Percentiles rank a stretch among this genome's conserved stretches.
These are phyloP conservation scores for Hydrangea macrophylla DNA, from an alignment of 148 eudicot genomes.

Conservation along the genomic window DNA sequence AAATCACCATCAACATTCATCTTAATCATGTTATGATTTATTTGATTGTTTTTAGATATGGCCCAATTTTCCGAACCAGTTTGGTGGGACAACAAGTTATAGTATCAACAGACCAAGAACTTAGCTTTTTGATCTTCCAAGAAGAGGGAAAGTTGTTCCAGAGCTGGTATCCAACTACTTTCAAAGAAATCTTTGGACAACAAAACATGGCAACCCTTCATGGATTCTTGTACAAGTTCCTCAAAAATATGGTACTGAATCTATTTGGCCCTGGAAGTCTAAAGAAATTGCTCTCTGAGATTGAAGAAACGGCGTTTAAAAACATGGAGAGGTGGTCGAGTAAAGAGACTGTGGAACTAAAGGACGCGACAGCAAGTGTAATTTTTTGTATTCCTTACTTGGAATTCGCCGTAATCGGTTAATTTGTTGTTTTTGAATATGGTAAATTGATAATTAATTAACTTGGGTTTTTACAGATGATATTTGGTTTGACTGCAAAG, in stretches of 20 bases:
- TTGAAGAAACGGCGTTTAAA: slow-evolving; percentile 44
- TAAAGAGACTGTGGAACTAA: slow-evolving; percentile 44
- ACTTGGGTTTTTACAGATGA: too few species aligned
- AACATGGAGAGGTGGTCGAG: slow-evolving; percentile 47
- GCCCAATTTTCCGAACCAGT: slow-evolving; percentile 68
- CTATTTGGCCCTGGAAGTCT: slow-evolving; percentile 73
- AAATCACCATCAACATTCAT: background rate
- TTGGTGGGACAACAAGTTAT: slow-evolving; percentile 67
- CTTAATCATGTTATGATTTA: background rate
- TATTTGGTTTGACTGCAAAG: slow-evolving; percentile 72
- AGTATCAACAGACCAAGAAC: slow-evolving; percentile 63
- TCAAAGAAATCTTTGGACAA: slow-evolving; percentile 63
- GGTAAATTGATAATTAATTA: too few species aligned
- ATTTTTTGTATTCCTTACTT: too few species aligned
- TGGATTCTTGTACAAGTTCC: slow-evolving; percentile 81
- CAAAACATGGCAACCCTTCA: slow-evolving; percentile 68
- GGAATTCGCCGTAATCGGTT: too few species aligned
- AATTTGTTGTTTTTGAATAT: too few species aligned
- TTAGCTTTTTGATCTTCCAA: slow-evolving; percentile 56
- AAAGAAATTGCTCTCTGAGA: slow-evolving; percentile 74
- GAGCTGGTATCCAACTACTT: slow-evolving; percentile 74
- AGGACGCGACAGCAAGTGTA: slow-evolving; percentile 66
- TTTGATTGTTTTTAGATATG: slow-evolving; percentile 40
- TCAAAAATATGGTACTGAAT: slow-evolving; percentile 70
- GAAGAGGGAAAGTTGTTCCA: slow-evolving; percentile 68